Percentiles rank a stretch among this genome's conserved stretches.
Conservation (phyloP, 768 basidiomycete genomes). For the Tulasnella calospora region DNA sequence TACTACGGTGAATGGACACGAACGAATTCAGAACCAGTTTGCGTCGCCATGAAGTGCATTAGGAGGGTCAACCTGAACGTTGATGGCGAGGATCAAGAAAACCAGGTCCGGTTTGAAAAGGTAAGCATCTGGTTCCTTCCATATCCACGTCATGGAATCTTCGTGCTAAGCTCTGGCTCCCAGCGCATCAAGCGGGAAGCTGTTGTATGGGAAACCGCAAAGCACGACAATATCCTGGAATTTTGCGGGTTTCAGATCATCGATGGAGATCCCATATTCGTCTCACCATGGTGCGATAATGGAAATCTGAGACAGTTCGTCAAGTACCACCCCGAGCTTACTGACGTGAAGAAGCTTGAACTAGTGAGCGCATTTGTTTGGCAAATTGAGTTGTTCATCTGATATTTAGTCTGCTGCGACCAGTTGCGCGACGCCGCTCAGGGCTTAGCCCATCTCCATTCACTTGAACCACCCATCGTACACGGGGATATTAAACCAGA, state of each 20-base stretch:
- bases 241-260: background rate
- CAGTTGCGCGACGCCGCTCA: background rate
- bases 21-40: background rate
- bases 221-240: background rate
- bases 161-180: too few relatives aligned
- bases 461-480: background rate
- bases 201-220: background rate
- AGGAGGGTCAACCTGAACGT: background rate
- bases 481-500: slow-evolving; percentile 8
- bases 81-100: background rate
- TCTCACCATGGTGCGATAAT: slow-evolving; percentile 14
- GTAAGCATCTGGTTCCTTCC: background rate
- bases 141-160: background rate
- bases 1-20: background rate
- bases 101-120: background rate
- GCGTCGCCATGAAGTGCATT: background rate
- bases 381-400: background rate
- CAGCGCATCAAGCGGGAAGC: background rate
- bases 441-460: background rate
- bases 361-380: background rate
- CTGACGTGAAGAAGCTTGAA: background rate
- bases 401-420: background rate
- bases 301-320: slow-evolving; percentile 13
- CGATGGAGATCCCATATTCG: background rate
- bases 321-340: background rate